Evolutionary conservation across 345 rosid species (phyloP), one percentile per base, ranked within the genome.

Genomic region (Populus ilicifolia): DNA sequence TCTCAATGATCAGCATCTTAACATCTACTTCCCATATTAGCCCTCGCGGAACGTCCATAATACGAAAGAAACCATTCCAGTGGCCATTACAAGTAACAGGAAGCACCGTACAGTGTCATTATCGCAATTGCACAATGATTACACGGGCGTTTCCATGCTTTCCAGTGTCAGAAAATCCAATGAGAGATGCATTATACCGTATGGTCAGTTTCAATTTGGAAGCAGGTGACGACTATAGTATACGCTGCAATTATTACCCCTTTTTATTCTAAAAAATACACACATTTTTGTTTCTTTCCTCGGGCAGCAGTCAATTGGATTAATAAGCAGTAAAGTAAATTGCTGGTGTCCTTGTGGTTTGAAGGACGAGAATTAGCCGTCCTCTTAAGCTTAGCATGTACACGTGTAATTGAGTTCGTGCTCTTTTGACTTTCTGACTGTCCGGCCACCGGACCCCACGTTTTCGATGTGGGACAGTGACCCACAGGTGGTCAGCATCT

Each of bases 141-240:
- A 56, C 48, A 69, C 39, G 84, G 86, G 74, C 79, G 43, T 70
- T 69, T 84, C 39, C 48, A 68, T 74, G 76, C 78, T 46, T 36
- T 77, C 13, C 0, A 33, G 36, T 88, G 96, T 88, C 96, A 95
- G 94, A 84, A 84, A 91, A 93, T 94, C 97, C 91, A 91, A 89
- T 76, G 87, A 88, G 85, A 83, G 89, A 90, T 90, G 81, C 83
- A 84, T 74, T 71, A 70, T 71, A 82, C 81, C 80, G 93, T 88
- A 83, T 84, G 76, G 94, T 89, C 98, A 81, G 89, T 90, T 87
- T 88, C 91, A 83, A 79, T 46, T 69, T 69, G 63, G 43, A 38
- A 44, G 63, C 63, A 61, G 38, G 80, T 72, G 85, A 65, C 64
- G 68, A 72, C 67, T 84, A 63, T 16, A 64, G 64, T 84, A 63